Evolutionary conservation across 306 rosid species (phyloP).

Genomic region (Dryas drummondii): DNA sequence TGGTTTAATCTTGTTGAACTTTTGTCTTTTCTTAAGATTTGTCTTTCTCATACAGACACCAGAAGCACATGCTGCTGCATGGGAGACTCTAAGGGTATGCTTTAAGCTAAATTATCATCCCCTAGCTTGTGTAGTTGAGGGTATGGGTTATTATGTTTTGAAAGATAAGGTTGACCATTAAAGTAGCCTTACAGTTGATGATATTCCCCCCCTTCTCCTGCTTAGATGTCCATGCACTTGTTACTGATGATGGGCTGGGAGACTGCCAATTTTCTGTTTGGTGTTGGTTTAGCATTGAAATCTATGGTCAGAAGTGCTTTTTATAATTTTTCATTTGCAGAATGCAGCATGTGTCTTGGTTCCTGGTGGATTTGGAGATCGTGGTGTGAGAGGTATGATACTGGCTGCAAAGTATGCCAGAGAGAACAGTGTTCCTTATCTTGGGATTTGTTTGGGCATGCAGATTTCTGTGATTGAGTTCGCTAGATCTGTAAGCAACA

Average conservation of each 20-base stretch:
- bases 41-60: slow-evolving; percentile 62
- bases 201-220: not conserved
- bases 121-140: not conserved
- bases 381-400: slow-evolving; percentile 93
- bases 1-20: slow-evolving; percentile 12
- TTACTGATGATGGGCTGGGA: not conserved
- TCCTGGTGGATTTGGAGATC: slow-evolving; percentile 99
- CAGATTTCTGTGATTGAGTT: slow-evolving; percentile 93
- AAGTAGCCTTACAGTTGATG: not conserved
- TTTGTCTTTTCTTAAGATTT: slow-evolving; percentile 26
- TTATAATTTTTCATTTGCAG: slow-evolving; percentile 43
- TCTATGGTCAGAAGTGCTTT: no score
- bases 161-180: not conserved
- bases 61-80: slow-evolving; percentile 83
- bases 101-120: slow-evolving; percentile 14
- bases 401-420: slow-evolving; percentile 97
- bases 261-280: not conserved
- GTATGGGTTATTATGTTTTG: not conserved
- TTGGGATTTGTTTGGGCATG: slow-evolving; percentile 99
- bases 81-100: slow-evolving; percentile 83
- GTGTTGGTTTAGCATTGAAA: not conserved
- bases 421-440: slow-evolving; percentile 90
- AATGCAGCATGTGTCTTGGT: slow-evolving; percentile 89
- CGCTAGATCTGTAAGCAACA: slow-evolving; percentile 80
- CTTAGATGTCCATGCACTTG: not conserved